These are phyloP conservation scores for Favolaschia claudopus DNA, from an alignment of 768 basidiomycete species.

Conservation along the genomic window DNA sequence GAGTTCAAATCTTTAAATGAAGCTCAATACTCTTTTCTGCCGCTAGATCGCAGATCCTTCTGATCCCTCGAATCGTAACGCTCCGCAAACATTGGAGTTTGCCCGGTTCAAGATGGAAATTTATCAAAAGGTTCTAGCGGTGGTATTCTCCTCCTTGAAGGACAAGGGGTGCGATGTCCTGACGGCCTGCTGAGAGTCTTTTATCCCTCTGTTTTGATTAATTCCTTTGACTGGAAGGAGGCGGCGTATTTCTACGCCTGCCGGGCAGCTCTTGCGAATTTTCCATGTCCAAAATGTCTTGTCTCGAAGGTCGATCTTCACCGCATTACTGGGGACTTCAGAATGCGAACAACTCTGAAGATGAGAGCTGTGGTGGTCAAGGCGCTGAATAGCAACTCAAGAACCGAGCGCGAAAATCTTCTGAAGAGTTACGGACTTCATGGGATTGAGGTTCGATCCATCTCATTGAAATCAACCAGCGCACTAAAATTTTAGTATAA, in stretches of 20 bases:
- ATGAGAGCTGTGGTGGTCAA: conserved; percentile 29
- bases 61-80: conserved; percentile 28
- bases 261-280: conserved; percentile 31
- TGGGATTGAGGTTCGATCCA: conserved; percentile 25
- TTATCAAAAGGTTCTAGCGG: conserved; percentile 36
- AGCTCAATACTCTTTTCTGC: neutral
- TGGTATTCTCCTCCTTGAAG: conserved; percentile 30
- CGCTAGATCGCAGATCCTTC: conserved; percentile 35
- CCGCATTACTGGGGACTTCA: conserved; percentile 17
- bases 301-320: conserved; percentile 32
- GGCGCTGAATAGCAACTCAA: conserved; percentile 16
- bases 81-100: conserved; percentile 31
- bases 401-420: conserved; percentile 24
- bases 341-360: conserved; percentile 21
- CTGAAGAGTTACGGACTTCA: conserved; percentile 32
- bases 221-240: conserved; percentile 41
- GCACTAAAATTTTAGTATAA: neutral
- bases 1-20: neutral
- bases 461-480: neutral
- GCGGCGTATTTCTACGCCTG: conserved; percentile 34
- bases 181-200: conserved; percentile 31
- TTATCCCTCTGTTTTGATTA: conserved; percentile 37
- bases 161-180: conserved; percentile 33
- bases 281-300: conserved; percentile 42
- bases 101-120: conserved; percentile 37